Evolutionary conservation across 163 green algal species (phyloP).

Genomic region (Chlamydomonas reinhardtii): DNA sequence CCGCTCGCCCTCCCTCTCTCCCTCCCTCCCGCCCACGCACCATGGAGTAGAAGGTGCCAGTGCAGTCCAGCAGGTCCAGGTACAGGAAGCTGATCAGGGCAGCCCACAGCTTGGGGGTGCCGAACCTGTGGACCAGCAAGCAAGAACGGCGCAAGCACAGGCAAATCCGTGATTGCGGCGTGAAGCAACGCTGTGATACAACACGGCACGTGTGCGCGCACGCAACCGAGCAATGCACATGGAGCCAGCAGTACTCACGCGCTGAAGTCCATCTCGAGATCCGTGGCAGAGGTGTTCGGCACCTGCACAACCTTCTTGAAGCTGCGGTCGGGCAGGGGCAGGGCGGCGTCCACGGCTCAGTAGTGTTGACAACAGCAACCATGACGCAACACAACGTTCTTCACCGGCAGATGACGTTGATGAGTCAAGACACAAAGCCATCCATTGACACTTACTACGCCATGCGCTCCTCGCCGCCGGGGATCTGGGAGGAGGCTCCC

Average conservation of each 20-base stretch:
- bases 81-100: constrained; percentile 80
- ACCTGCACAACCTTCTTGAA: constrained; percentile 78
- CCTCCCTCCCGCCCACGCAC: not conserved
- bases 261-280: constrained; percentile 66
- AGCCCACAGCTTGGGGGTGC: constrained; percentile 61
- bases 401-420: no score
- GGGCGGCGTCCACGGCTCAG: no score
- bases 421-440: no score
- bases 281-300: constrained; percentile 62
- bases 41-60: constrained; percentile 65
- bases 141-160: no score
- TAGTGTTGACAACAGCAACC: no score
- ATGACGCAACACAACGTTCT: no score
- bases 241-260: constrained; percentile 64
- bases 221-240: no score
- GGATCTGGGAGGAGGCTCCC: constrained; percentile 58
- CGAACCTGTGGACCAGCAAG: constrained; percentile 1
- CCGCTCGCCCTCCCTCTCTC: no score
- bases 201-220: no score
- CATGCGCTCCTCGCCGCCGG: constrained; percentile 65
- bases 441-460: constrained; percentile 52
- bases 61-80: constrained; percentile 74
- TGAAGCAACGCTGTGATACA: not conserved
- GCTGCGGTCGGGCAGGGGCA: no score
- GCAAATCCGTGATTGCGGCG: no score